Evolutionary conservation across 305 asterid genomes (phyloP), one percentile per base, ranked within the genome.

Genomic region (Lippia alba): DNA sequence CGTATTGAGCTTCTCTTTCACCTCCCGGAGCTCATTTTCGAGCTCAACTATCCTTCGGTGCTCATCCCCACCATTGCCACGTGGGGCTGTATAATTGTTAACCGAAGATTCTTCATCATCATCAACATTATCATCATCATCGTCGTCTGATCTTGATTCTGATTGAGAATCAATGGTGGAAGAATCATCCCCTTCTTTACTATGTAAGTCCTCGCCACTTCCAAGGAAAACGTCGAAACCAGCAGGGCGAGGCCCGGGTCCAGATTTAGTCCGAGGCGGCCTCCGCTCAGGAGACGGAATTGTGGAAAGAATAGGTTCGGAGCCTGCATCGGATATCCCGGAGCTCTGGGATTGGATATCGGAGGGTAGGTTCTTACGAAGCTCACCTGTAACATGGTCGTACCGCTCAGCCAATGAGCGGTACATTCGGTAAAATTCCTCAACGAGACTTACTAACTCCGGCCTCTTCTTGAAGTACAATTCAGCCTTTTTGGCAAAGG

Each of bases 321-420:
- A 89, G 46, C 92, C 86, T 3, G 61, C 77, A 30, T 92, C 98
- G 3, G 98, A 90, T 40, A 87, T 60, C 56, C 97, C 94, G 0
- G 99, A 94, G 68, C 96, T 88, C 64, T 94, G 97, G 46, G 99
- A 94, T 74, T 85, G 98, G 73, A 94, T 87, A 83, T 94, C 99
- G 0, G 91, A 82, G 50, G 98, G 96, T 16, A 92, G 76, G 57
- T 64, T 90, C 55, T 75, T 90, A 49, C 87, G 83, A 9, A 94
- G 90, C 57, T 94, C 99, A 8, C 98, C 96, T 0, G 96, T 90
- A 36, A 92, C 96, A 6, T 85, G 73, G 76, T 94, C 98, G 36
- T 91, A 94, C 60, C 94, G 86, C 75, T 94, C 99, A 0, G 99
- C 97, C 78, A 94, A 75, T 4, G 96, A 84, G 10, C 99, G 84